Base-by-base conservation (phyloP, 805 yeast species). In the Vanderwaltozyma polyspora region DNA sequence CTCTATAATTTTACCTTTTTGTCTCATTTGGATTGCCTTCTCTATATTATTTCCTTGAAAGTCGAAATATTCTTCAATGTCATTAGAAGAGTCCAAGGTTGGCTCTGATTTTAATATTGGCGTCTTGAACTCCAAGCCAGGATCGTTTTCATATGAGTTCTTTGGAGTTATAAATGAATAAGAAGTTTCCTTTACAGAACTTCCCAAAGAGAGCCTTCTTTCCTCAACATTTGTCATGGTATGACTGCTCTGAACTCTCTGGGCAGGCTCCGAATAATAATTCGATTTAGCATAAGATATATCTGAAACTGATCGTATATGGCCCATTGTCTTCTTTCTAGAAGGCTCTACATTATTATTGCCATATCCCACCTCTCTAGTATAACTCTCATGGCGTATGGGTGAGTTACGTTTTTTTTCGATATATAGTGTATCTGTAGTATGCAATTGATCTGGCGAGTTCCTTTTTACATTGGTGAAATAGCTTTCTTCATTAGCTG, bases 1-100 rank as follows among this genome's bases (percentile, higher is more conserved):
- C 46, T 78, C 89, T 30, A 75, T 66, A 25, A 73, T 68, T 34
- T 76, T 70, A 1, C 83, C 84, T 22, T 67, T 55, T 26, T 67
- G 67, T 35, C 81, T 64, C 31, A 74, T 57, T 13, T 66, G 64
- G 7, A 64, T 56, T 1, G 79, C 79, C 2, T 31, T 31, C 5
- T 31, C 23, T 10, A 43, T 32, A 18, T 34, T 16, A 26, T 22
- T 18, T 12, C 11, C 27, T 17, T 21, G 17, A n/a, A n/a, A n/a
- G 18, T 19, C 29, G 9, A 19, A 19, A 14, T 12, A 7, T 12
- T 25, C 19, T 17, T 14, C 19, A 11, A 13, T 2, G 22, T 22
- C 29, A 12, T 5, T 6, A 5, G 3, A 8, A 7, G 29, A 27
- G 6, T 13, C 17, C 5, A 9, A 4, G 19, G 19, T 16, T 27